Evolutionary conservation across 257 asterid species (phyloP), one percentile per base, ranked within the genome.

Genomic region (Solanum peruvianum): DNA sequence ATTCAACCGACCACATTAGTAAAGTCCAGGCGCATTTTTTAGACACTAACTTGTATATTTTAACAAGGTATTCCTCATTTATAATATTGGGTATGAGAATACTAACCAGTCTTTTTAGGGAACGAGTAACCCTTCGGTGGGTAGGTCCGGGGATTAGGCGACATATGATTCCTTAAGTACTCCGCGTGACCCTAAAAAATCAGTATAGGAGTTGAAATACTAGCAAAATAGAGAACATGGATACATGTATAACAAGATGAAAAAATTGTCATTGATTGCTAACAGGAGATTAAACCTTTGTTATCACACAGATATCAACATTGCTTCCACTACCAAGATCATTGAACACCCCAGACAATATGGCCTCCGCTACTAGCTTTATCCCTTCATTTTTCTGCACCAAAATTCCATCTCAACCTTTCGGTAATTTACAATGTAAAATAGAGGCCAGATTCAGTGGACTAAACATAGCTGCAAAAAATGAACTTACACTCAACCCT

Each of bases 321-420:
- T 96, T 96, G 91, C 99, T 96, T 90, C 98, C 99, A 93, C 99
- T 96, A 90, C 99, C 98, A 92, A 96, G 91, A 88, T 95, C 99
- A 58, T 96, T 96, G 90, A 96, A 96, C 87, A 94, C 92, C 25
- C 99, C 99, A 83, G 99, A 94, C 93, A 93, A 89, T 62, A 96
- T 95, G 82, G 99, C 99, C 88, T 94, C 98, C 72, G 96, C 93
- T 77, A 96, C 99, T 71, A 96, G 62, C 62, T 92, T 90, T 35
- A 96, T 86, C 83, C 99, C 99, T 91, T 94, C 99, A 80, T 94
- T 98, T 89, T 93, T 94, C 99, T 94, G 93, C 86, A 86, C 81
- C 91, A 72, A 62, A 39, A 84, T 41, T 75, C 62, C 41, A 29
- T 21, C 73, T 89, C 89, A 88, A 76, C 23, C 78, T 27, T 77